Evolutionary conservation across 805 yeast species (phyloP), one percentile per base, ranked within the genome.

Genomic region (Saccharomycopsis guyanensis): DNA sequence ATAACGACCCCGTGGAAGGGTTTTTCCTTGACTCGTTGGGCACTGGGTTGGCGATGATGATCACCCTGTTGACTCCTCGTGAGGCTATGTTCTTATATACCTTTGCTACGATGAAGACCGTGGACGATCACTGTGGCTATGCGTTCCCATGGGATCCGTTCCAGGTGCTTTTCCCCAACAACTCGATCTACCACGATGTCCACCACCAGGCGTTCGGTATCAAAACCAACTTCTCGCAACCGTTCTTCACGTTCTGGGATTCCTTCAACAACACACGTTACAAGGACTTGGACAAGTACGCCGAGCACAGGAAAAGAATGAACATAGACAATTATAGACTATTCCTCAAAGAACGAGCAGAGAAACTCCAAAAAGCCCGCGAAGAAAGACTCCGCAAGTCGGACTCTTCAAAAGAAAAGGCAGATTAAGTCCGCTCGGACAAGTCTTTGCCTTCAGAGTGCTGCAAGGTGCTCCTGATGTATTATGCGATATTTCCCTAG

Each of bases 41-140:
- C 3, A 86, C 97, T 0, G 97, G 96, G 33, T 54, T 91, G 32
- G 91, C 96, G 1, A 73, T 80, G 49, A 53, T 85, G 33, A 52
- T 76, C 5, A 73, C 84, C 1, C 70, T 73, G 2, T 68, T 93
- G 52, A 67, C 84, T 2, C 84, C 87, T 40, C 78, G 96, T 48
- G 97, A 93, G 65, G 69, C 82, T 43, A 67, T 84, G 19, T 54
- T 83, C 10, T 67, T 93, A 46, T 93, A 72, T 65, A 79, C 91
- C 1, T 86, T 93, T 62, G 86, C 96, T 13, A 93, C 98, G 1
- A 65, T 93, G 75, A 93, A 93, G 65, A 93, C 98, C 1, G 96
- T 93, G 42, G 97, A 93, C 62, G 98, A 93, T 63, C 98, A 93
- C 66, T 93, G 97, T 64, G 98, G 98, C n/a, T 93, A 91, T 64